A percentile compares a stretch with the other conserved stretches of the same genome.
phyloP scores from a whole-genome alignment of 768 basidiomycete species.

The Mycena polygramma region DNA sequence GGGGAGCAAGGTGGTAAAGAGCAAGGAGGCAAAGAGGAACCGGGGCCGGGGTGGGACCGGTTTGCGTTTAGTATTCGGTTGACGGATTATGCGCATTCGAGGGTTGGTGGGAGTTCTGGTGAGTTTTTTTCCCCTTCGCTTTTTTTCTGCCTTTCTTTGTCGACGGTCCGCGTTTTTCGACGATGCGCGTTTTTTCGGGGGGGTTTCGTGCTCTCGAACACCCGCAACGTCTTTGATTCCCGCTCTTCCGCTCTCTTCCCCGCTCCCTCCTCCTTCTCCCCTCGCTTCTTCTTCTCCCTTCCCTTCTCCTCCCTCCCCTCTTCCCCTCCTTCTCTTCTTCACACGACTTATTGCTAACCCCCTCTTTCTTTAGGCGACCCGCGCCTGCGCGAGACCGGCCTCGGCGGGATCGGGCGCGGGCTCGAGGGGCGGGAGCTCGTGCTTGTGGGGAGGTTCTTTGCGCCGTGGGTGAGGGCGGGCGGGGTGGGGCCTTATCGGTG shows the following conservation, averaged over 20 bases:
- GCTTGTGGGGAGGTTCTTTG: conserved; percentile 69
- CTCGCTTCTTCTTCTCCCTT: no score
- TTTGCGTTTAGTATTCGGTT: conserved; percentile 76
- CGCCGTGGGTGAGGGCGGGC: conserved; percentile 34
- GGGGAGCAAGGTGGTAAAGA: neutral
- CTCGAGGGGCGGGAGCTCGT: conserved; percentile 68
- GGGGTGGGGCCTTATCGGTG: conserved; percentile 34
- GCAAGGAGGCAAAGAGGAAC: conserved; percentile 26
- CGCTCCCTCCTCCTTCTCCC: no score
- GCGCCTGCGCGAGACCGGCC: neutral
- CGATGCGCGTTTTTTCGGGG: no score
- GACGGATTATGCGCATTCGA: conserved; percentile 71
- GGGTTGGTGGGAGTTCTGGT: no score
- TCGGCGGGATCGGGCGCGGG: conserved; percentile 29
- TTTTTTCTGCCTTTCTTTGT: neutral
- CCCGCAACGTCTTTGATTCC: no score
- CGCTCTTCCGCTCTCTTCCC: no score
- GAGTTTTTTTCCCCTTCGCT: no score
- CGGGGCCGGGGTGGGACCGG: conserved; percentile 63
- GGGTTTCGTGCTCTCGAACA: no score
- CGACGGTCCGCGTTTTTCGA: no score
- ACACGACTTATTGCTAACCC: no score
- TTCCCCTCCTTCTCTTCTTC: neutral
- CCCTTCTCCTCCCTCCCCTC: no score
- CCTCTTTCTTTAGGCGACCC: no score